Base-by-base conservation (phyloP, 257 asterid genomes). In the Lycium barbarum region DNA sequence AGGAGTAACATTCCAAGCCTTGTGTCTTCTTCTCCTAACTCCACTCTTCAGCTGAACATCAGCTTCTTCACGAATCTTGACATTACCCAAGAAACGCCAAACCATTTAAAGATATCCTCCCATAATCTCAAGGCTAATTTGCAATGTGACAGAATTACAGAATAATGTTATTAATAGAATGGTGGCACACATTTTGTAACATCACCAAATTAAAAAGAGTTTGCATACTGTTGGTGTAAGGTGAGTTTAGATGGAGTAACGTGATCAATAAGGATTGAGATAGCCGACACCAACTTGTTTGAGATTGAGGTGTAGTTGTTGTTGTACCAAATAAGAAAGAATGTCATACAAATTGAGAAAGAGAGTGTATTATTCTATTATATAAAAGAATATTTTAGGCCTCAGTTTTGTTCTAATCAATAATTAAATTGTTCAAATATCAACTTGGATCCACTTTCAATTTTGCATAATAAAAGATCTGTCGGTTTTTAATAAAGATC, bases 391-490 rank as follows among this genome's bases (percentile, higher is more conserved):
- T 12, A 47, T 10, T 47, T 73, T 73, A 47, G 59, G 40, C 33
- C 40, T 47, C 40, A 45, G 11, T 73, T 73, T 47, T 47, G 59
- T 20, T 47, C 81, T 73, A 47, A 20, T 20, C 61, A 20, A 20
- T 20, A 47, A 45, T 73, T 22, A 47, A 73, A 47, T 73, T 73
- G n/a, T 47, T 6, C 80, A 73, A 73, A n/a, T n/a, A n/a, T 73
- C 80, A 73, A 73, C 80, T 73, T 73, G 38, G 58, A 45, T 8
- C 80, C 40, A 65, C n/a, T 10, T 47, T 47, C 26, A 47, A 49
- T 73, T 20, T 53, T 47, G 40, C 1, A 20, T 47, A 20, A 73
- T 45, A 47, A 73, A 26, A 26, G 33, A 26, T 26, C 33, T 26
- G 33, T 26, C 33, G 33, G 33, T 26, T 26, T 26, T 26, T 26